Evolutionary conservation across 1,139 yeast genomes (phyloP), one percentile per base, ranked within the genome.

Genomic region (Meyerozyma smithsonii): DNA sequence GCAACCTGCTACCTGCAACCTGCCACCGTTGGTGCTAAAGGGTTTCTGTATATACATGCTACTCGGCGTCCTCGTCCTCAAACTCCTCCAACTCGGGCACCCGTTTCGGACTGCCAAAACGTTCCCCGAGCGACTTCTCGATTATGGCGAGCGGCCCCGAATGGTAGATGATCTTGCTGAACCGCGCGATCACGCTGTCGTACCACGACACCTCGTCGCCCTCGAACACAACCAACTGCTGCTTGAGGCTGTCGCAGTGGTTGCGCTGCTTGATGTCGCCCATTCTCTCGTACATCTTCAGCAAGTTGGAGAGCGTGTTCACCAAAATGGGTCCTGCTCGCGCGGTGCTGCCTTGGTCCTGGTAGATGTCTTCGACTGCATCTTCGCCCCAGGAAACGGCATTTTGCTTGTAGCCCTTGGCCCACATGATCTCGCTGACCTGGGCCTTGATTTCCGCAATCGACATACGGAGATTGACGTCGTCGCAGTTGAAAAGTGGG

Each of bases 341-440:
- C 4, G 61, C 45, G 16, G 61, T 52, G 12, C 59, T 52, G 33
- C 57, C 58, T 45, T 63, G 62, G 38, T 57, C 59, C 45, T 58
- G 56, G 46, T 61, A 70, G 19, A 66, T 54, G 19, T 61, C 65
- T 36, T 67, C 70, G 5, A 71, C 55, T 3, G 69, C 74, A 39
- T 79, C 80, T 54, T 81, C 82, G 8, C 78, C 77, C 82, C 87
- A 80, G 14, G 78, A 68, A 28, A 81, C 64, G 1, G 89, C 84
- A 43, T 77, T 76, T 30, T 65, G 54, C 36, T 68, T 61, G 38
- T 66, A 61, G 1, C 81, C 80, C 43, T 74, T 66, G 5, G 72
- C 74, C 85, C 88, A 84, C 47, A 83, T 58, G 5, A 84, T 61
- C 56, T 84, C 90, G 42, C 84, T 71, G 15, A 84, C 63, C 54